Percentiles rank a stretch among this genome's conserved stretches.
These are phyloP conservation scores for Enterospora canceri DNA, from an alignment of 371 early-diverging fungal genomes.

Conservation along the genomic window DNA sequence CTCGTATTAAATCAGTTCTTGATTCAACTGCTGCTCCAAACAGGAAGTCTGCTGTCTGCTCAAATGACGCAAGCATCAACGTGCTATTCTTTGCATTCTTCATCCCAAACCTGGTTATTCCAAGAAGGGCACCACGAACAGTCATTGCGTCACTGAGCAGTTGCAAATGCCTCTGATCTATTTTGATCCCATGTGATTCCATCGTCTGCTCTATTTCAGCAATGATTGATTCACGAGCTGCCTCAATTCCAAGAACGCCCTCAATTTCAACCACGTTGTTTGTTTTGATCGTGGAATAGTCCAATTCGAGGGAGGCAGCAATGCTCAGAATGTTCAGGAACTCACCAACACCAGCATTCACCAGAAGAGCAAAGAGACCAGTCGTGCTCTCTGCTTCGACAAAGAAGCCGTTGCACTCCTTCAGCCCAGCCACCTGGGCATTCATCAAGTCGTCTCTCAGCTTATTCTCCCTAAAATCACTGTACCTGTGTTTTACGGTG, in stretches of 20 bases:
- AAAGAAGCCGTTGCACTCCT: constrained; percentile 70
- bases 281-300: constrained; percentile 66
- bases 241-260: constrained; percentile 85
- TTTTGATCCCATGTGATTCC: constrained; percentile 79
- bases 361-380: no score
- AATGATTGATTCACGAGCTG: constrained; percentile 68
- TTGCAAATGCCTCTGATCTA: constrained; percentile 89
- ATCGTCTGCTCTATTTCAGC: constrained; percentile 71
- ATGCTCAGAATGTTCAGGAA: constrained; percentile 60
- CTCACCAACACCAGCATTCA: neutral
- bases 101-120: constrained; percentile 95
- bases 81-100: constrained; percentile 93
- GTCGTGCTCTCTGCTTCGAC: constrained; percentile 61
- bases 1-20: constrained; percentile 75
- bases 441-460: constrained; percentile 67
- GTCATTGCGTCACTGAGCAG: constrained; percentile 95
- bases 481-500: no score
- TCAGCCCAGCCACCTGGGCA: constrained; percentile 70
- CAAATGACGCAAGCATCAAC: constrained; percentile 97
- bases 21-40: constrained; percentile 86
- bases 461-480: constrained; percentile 63
- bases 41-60: constrained; percentile 94
- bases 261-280: constrained; percentile 85
- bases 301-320: constrained; percentile 62
- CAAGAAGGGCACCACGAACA: constrained; percentile 87